A percentile compares a stretch with the other conserved stretches of the same genome.
These are phyloP conservation scores for Aquanectria penicillioides DNA, from an alignment of 2,329 filamentous ascomycete genomes.

Conservation along the genomic window DNA sequence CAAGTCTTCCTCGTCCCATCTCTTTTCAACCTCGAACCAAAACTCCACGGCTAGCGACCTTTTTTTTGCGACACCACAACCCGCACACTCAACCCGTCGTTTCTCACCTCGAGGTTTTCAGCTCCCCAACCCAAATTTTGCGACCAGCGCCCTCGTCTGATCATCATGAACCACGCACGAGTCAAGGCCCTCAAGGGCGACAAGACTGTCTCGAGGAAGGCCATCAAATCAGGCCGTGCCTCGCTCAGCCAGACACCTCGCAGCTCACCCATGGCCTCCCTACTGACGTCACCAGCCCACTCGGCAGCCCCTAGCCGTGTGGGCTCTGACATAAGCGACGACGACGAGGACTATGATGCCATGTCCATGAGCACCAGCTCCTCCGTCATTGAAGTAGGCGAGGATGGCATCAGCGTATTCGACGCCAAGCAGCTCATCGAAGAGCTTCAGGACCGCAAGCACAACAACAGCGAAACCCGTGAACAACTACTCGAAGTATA, in stretches of 20 bases:
- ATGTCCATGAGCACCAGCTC: conserved; percentile 56
- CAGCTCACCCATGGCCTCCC: conserved; percentile 67
- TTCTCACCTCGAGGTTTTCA: background rate
- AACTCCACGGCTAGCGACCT: background rate
- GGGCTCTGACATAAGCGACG: conserved; percentile 69
- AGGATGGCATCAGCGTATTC: conserved; percentile 74
- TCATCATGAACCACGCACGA: conserved; percentile 69
- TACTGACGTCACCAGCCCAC: conserved; percentile 64
- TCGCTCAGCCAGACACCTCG: conserved; percentile 67
- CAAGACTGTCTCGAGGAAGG: conserved; percentile 78
- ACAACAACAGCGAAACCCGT: conserved; percentile 76
- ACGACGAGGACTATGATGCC: conserved; percentile 59
- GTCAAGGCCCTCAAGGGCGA: conserved; percentile 76
- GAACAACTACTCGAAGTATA: conserved; percentile 57
- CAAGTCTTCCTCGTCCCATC: conserved; percentile 39
- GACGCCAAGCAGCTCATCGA: conserved; percentile 71
- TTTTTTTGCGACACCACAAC: background rate
- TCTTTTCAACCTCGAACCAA: background rate
- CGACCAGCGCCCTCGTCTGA: background rate
- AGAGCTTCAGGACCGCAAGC: conserved; percentile 79
- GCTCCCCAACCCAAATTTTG: background rate
- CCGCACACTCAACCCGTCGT: background rate
- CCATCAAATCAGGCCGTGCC: conserved; percentile 66
- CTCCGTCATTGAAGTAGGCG: conserved; percentile 63
- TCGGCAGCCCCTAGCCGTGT: conserved; percentile 71